Conservation (phyloP, 1,284 basidiomycete genomes). For the Papiliotrema flavescens region DNA sequence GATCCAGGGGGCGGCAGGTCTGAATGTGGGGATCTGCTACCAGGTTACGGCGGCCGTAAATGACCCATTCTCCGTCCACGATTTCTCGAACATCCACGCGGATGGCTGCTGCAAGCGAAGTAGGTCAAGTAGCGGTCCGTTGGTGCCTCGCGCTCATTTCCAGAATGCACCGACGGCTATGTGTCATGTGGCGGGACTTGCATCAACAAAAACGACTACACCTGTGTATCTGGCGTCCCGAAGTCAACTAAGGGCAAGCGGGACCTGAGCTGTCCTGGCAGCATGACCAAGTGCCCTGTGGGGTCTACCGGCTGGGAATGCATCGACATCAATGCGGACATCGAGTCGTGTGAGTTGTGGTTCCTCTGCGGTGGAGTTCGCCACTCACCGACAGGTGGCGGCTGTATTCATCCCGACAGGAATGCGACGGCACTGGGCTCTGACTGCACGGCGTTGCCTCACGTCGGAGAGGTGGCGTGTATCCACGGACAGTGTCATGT, state of each 20-base stretch:
- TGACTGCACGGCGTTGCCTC: constrained; percentile 27
- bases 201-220: constrained; percentile 1
- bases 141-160: background rate
- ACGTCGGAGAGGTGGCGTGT: constrained; percentile 20
- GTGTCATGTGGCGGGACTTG: constrained; percentile 2
- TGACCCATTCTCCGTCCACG: constrained; percentile 1
- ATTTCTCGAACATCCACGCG: background rate
- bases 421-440: constrained; percentile 8
- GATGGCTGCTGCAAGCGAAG: constrained; percentile 3
- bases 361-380: constrained; percentile 1
- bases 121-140: background rate
- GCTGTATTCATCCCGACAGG: background rate
- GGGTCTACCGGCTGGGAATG: constrained; percentile 18
- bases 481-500: constrained; percentile 17
- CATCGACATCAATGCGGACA: constrained; percentile 17
- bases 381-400: background rate
- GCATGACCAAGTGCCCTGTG: constrained; percentile 14
- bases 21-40: background rate
- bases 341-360: constrained; percentile 26
- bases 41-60: background rate
- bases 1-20: too few species aligned
- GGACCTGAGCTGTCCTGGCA: constrained; percentile 9
- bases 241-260: background rate
- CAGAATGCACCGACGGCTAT: background rate
- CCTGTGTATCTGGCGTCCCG: constrained; percentile 5